phyloP scores from a whole-genome alignment of 805 yeast genomes.

The Torulaspora gathmanii region DNA sequence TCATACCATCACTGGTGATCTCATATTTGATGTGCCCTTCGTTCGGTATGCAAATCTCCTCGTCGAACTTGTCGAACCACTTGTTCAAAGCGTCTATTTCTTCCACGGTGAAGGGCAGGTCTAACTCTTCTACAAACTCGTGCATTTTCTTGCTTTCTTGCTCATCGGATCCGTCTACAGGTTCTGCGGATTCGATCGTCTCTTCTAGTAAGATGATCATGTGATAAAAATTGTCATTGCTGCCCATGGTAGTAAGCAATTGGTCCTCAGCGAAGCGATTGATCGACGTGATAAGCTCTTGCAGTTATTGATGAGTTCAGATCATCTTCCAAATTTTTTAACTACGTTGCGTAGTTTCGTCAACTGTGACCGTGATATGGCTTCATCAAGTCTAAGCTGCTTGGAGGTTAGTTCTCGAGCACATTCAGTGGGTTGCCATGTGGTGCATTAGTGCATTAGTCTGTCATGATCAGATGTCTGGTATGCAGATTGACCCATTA shows the following conservation, averaged over 20 bases:
- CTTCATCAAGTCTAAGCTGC: not conserved
- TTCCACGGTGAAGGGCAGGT: constrained; percentile 30
- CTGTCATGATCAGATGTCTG: constrained; percentile 11
- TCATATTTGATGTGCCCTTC: constrained; percentile 38
- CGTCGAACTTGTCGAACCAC: constrained; percentile 38
- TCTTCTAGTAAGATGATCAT: constrained; percentile 34
- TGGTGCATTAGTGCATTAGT: too few relatives aligned
- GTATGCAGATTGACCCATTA: constrained; percentile 28
- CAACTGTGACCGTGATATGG: not conserved
- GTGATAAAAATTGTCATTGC: constrained; percentile 23
- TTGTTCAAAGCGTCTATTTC: constrained; percentile 32
- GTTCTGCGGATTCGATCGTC: constrained; percentile 14
- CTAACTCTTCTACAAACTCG: constrained; percentile 34
- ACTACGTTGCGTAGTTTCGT: not conserved
- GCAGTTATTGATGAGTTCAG: not conserved
- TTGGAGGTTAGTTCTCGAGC: too few relatives aligned
- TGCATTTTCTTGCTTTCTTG: constrained; percentile 25
- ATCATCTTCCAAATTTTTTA: constrained; percentile 5
- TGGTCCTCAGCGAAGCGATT: not conserved
- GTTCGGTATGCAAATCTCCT: constrained; percentile 36
- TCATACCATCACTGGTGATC: constrained; percentile 37
- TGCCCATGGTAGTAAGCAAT: constrained; percentile 12
- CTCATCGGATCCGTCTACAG: constrained; percentile 2
- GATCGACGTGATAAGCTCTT: too few relatives aligned
- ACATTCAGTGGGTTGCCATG: too few relatives aligned